These are phyloP conservation scores for Boletus subparvulus DNA, from an alignment of 768 basidiomycete genomes.

Conservation along the genomic window DNA sequence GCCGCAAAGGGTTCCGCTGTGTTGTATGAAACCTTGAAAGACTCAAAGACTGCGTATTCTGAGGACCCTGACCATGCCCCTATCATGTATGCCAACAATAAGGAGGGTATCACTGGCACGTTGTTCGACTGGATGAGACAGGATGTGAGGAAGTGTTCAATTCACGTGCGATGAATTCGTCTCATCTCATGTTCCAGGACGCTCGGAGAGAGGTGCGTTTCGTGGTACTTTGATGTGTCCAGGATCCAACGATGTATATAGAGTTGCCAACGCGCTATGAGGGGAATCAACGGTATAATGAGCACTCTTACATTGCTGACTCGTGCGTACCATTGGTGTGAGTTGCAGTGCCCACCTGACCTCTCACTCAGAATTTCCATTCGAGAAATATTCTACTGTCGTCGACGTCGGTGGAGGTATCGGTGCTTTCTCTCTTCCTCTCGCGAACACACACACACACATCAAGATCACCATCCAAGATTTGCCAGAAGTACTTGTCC, in stretches of 20 bases:
- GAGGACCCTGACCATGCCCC: constrained; percentile 22
- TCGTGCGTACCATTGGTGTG: constrained; percentile 5
- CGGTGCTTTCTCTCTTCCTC: constrained; percentile 29
- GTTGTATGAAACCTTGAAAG: constrained; percentile 29
- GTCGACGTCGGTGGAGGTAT: constrained; percentile 38
- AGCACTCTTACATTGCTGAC: constrained; percentile 26
- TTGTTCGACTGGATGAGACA: constrained; percentile 28
- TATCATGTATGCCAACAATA: constrained; percentile 19
- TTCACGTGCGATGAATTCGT: neutral
- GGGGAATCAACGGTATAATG: constrained; percentile 21
- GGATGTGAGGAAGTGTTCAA: constrained; percentile 11
- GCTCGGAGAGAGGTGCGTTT: constrained; percentile 19
- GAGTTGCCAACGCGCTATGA: constrained; percentile 27
- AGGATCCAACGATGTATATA: neutral
- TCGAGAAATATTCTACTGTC: constrained; percentile 15
- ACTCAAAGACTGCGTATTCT: constrained; percentile 18
- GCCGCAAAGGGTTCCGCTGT: no score
- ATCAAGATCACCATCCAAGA: constrained; percentile 36
- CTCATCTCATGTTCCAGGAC: constrained; percentile 9
- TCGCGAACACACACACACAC: constrained; percentile 26
- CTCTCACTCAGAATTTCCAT: constrained; percentile 31
- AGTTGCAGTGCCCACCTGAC: neutral
- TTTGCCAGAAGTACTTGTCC: constrained; percentile 23
- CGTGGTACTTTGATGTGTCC: neutral
- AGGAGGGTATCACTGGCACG: constrained; percentile 20